A percentile compares a stretch with the other conserved stretches of the same genome.
Conservation (phyloP, 1,139 yeast species). For the Yamadazyma taylorii region DNA sequence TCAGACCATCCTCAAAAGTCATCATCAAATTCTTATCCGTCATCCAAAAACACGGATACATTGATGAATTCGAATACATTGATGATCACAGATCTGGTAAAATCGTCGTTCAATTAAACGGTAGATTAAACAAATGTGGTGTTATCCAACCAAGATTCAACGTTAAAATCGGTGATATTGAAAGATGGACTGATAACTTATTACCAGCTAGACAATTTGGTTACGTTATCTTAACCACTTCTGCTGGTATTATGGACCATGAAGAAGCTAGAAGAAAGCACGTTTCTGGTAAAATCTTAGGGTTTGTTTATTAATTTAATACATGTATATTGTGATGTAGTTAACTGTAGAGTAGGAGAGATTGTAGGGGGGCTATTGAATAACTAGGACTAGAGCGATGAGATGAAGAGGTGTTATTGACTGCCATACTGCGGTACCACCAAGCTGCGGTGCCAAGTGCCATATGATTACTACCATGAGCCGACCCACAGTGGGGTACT, state of each 20-base stretch:
- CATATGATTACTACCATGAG: no score
- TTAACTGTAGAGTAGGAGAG: no score
- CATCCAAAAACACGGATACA: conserved; percentile 82
- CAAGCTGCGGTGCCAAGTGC: no score
- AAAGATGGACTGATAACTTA: conserved; percentile 94
- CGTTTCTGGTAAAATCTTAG: conserved; percentile 94
- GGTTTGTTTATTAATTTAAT: conserved; percentile 73
- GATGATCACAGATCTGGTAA: conserved; percentile 98
- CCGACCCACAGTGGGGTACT: no score
- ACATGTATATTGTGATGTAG: background rate
- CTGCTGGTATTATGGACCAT: conserved; percentile 99
- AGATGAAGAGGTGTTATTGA: no score
- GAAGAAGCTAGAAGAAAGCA: conserved; percentile 99
- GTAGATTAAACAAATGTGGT: conserved; percentile 97
- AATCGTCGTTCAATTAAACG: conserved; percentile 91
- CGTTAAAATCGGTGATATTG: conserved; percentile 86
- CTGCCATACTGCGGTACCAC: no score
- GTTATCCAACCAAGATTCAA: conserved; percentile 96
- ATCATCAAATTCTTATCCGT: conserved; percentile 93
- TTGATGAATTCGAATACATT: conserved; percentile 92
- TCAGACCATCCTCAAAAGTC: conserved; percentile 97
- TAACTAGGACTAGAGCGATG: no score
- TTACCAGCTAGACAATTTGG: conserved; percentile 98
- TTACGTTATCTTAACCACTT: conserved; percentile 90
- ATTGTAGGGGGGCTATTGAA: no score